Base-by-base conservation (phyloP, 805 yeast species). In the Pichia scutulata region DNA sequence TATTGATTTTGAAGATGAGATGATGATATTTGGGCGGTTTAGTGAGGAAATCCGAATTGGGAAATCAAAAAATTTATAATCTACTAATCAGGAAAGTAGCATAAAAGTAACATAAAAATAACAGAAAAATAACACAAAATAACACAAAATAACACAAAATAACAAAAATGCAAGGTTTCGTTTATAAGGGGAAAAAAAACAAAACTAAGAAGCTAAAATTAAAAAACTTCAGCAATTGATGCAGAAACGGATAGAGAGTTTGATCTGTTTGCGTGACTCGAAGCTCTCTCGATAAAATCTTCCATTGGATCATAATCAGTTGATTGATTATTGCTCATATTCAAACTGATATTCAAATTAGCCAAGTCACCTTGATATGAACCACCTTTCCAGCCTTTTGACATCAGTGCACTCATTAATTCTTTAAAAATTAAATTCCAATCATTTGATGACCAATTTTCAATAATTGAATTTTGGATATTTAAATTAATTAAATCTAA, bases 371-470 rank as follows among this genome's bases (percentile, higher is more conserved):
- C 62, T 23, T 64, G 46, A 18, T 61, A 60, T 3, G 70, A 68
- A n/a, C 70, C 58, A 22, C 71, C 71, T 33, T 60, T 59, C 66
- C 67, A 67, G 28, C 72, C 70, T 37, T 67, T 64, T 3, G 64
- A 55, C 49, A 69, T 55, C 46, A 66, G 60, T 48, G 60, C 60
- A 41, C 41, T 57, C 42, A 68, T 61, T 62, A 69, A 58, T 48
- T 69, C 72, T 54, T 69, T 68, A 58, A 65, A 67, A 23, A 67
- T 71, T 50, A 59, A 66, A 43, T 55, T 50, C 72, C 72, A 69
- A 47, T 69, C 72, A 47, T 53, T 52, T 23, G 53, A 53, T 12
- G 52, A 43, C 72, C 72, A 69, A 14, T 53, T 36, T 53, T 68
- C 71, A n/a, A 44, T 48, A 4, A 62, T 18, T 16, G 71, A 62